Percentiles rank a stretch among this genome's conserved stretches.
These are phyloP conservation scores for Calonectria hawksworthii DNA, from an alignment of 2,329 filamentous ascomycete species.

Conservation along the genomic window DNA sequence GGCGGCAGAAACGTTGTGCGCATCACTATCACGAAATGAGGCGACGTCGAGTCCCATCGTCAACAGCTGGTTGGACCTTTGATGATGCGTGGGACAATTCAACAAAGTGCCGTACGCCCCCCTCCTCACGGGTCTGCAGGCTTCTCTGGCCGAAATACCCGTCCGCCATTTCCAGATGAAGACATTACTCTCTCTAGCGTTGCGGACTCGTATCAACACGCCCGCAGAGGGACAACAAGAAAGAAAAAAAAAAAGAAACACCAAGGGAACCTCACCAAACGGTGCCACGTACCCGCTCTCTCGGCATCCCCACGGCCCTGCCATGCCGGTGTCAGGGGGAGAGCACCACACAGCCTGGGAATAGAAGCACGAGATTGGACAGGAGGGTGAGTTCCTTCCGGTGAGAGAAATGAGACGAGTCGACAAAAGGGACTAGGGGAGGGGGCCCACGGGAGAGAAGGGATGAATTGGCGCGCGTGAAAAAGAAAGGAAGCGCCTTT, in stretches of 20 bases:
- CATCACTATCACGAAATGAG: neutral
- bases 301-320: neutral
- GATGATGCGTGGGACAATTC: neutral
- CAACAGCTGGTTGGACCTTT: constrained; percentile 7
- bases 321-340: constrained; percentile 22
- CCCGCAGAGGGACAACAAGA: neutral
- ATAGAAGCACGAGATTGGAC: constrained; percentile 17
- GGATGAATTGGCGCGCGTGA: constrained; percentile 20
- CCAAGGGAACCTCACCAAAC: neutral
- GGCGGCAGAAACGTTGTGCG: neutral
- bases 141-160: neutral
- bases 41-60: neutral
- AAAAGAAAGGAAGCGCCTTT: constrained; percentile 16
- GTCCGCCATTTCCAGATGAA: neutral
- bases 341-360: constrained; percentile 16
- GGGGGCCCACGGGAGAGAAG: constrained; percentile 18
- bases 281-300: constrained; percentile 19
- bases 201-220: neutral
- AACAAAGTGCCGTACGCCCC: neutral
- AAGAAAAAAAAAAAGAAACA: neutral
- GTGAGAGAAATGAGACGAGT: constrained; percentile 7
- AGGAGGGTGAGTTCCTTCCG: neutral
- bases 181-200: constrained; percentile 5
- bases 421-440: constrained; percentile 30
- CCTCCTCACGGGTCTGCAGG: neutral